Percentiles rank a stretch among this genome's conserved stretches.
These are phyloP conservation scores for Sporothrix inflata DNA, from an alignment of 2,329 filamentous ascomycete species.

Conservation along the genomic window DNA sequence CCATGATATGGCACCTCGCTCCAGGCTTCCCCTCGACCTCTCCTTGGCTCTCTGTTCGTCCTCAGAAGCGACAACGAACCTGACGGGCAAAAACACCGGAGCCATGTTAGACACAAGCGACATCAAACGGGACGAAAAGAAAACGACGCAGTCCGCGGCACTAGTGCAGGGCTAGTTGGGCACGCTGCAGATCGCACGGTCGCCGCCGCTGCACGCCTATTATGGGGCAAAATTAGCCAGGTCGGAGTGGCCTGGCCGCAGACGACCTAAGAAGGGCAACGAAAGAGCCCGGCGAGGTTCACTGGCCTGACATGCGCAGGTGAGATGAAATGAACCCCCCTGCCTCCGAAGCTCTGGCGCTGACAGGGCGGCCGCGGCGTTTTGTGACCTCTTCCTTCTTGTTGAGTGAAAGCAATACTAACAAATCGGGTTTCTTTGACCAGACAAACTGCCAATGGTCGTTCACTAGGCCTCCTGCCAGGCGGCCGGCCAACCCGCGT, in stretches of 20 bases:
- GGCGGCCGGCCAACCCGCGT: constrained; percentile 1
- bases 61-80: too few species aligned
- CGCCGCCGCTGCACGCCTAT: constrained; percentile 9
- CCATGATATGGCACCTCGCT: background rate
- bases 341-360: background rate
- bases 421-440: background rate
- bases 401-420: background rate
- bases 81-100: background rate
- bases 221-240: constrained; percentile 10
- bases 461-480: background rate
- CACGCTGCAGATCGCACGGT: constrained; percentile 17
- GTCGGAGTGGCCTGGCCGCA: constrained; percentile 9
- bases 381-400: too few species aligned
- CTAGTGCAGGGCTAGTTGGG: constrained; percentile 16
- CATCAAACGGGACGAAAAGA: background rate
- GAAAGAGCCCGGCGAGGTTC: background rate
- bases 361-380: background rate
- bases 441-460: background rate
- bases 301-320: background rate
- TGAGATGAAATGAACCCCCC: background rate
- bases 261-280: background rate
- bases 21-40: background rate
- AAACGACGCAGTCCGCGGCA: constrained; percentile 14
- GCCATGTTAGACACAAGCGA: background rate
- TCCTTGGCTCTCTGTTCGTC: background rate